These are phyloP conservation scores for Nothophytophthora sp. DNA, from an alignment of 352 stramenopile genomes.

Conservation along the genomic window DNA sequence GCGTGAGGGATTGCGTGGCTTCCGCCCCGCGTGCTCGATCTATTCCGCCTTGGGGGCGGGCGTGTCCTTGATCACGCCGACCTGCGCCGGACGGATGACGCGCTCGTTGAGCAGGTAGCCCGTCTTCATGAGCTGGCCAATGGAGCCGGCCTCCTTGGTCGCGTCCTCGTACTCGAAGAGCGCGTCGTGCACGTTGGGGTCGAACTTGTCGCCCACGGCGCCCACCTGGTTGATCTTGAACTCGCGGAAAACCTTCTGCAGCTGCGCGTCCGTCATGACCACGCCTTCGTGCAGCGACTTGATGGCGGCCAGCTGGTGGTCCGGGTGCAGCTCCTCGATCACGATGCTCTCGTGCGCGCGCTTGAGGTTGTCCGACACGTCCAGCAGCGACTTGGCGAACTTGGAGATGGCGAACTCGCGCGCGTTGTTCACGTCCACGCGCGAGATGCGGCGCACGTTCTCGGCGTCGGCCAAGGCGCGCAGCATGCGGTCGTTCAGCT, in stretches of 20 bases:
- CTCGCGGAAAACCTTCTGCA: conserved; percentile 95
- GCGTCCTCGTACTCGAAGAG: conserved; percentile 97
- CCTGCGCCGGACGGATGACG: conserved; percentile 96
- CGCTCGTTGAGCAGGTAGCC: conserved; percentile 97
- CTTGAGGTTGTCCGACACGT: conserved; percentile 98
- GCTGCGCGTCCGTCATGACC: conserved; percentile 95
- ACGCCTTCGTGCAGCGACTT: conserved; percentile 86
- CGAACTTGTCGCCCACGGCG: conserved; percentile 95
- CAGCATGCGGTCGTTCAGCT: conserved; percentile 88
- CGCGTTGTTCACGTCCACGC: conserved; percentile 93
- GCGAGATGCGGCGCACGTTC: conserved; percentile 96
- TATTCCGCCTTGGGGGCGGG: conserved; percentile 36
- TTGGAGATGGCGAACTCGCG: conserved; percentile 95
- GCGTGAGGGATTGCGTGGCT: no score
- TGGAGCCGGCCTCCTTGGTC: conserved; percentile 83
- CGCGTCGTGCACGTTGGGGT: conserved; percentile 98
- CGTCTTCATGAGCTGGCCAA: conserved; percentile 97
- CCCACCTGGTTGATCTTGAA: conserved; percentile 93
- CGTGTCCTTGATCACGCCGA: conserved; percentile 92
- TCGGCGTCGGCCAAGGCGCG: conserved; percentile 96
- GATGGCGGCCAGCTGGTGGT: conserved; percentile 69
- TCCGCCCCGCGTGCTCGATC: no score
- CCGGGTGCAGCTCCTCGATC: conserved; percentile 67
- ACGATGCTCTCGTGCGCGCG: conserved; percentile 92
- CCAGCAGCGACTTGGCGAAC: conserved; percentile 97